Percentiles rank a stretch among this genome's conserved stretches.
Evolutionary conservation across 2,329 filamentous ascomycete species (phyloP).

Genomic region (Penicillium fuscoglaucum): DNA sequence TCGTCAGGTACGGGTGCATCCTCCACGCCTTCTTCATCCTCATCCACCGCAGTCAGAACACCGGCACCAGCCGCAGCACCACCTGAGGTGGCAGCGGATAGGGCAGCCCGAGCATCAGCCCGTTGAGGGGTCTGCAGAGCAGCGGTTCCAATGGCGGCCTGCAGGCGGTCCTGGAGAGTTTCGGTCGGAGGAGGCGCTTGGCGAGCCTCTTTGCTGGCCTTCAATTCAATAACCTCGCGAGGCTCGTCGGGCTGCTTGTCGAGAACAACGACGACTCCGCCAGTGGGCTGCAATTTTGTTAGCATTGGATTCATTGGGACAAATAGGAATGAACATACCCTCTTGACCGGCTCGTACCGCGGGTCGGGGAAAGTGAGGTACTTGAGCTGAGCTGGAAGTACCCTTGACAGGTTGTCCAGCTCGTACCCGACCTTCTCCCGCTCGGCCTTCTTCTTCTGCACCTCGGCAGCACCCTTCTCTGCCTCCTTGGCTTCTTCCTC

Average conservation of each 20-base stretch:
- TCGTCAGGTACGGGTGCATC: constrained; percentile 50
- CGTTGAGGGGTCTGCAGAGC: constrained; percentile 38
- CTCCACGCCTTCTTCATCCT: constrained; percentile 55
- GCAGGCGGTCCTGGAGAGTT: constrained; percentile 47
- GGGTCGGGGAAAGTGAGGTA: constrained; percentile 90
- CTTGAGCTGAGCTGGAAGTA: constrained; percentile 89
- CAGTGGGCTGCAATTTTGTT: constrained; percentile 69
- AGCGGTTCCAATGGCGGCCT: constrained; percentile 39
- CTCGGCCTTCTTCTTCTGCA: constrained; percentile 83
- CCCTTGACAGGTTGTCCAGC: constrained; percentile 93
- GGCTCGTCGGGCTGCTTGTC: constrained; percentile 78
- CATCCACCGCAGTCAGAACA: constrained; percentile 82
- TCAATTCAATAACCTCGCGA: constrained; percentile 83
- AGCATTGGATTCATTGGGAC: constrained; percentile 34
- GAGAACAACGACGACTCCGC: constrained; percentile 85
- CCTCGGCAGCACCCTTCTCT: constrained; percentile 60
- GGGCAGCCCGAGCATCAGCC: constrained; percentile 24
- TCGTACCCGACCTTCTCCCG: constrained; percentile 98
- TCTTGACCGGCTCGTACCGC: constrained; percentile 89
- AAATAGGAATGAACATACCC: constrained; percentile 58
- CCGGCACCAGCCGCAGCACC: constrained; percentile 73
- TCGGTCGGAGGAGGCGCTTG: constrained; percentile 46
- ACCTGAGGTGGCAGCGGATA: constrained; percentile 38
- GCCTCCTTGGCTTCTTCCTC: constrained; percentile 60
- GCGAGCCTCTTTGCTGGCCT: constrained; percentile 70